Base-by-base conservation (phyloP, 2,329 filamentous ascomycete species). In the Ascochyta fabae region DNA sequence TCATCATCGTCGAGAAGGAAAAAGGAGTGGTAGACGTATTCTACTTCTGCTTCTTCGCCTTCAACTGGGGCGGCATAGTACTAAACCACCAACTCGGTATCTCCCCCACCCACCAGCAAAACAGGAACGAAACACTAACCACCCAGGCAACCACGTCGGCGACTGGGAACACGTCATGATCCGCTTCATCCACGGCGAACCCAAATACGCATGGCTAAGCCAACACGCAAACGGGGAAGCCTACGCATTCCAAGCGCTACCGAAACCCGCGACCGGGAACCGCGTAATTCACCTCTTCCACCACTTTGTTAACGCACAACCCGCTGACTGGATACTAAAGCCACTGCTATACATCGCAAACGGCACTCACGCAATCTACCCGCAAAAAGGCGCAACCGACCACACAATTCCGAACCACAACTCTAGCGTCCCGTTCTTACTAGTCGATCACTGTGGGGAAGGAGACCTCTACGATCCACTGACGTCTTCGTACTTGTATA, bases 151-250 rank as follows among this genome's bases (percentile, higher is more conserved):
- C 66, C 86, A 88, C 68, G 80, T 88, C 27, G 86, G 86, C 1
- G 84, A 86, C 66, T 86, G 84, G 84, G 85, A 87, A 66, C 84
- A 87, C 67, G 86, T 84, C 55, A 86, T 87, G 84, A 78, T 89
- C 31, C 84, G 86, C 4, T 88, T 88, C 68, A 47, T 77, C 5
- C 75, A 86, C 48, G 83, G 82, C 5, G 60, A 63, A 4, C 86
- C 86, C 0, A 72, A 79, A 56, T 75, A 79, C 1, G 70, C 88
- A 10, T 88, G 85, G 83, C 86, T 80, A 59, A 83, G 80, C 46
- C 86, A 88, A 66, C 86, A 88, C 66, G 70, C 77, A 7, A 78
- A 79, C 53, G 86, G 86, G 10, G 77, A 88, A 66, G 85, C 86
- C 0, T 88, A 86, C 67, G 80, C 77, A 0, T 88, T 85, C 63